phyloP scores from a whole-genome alignment of 805 yeast genomes.

The Priceomyces fermenticarens region DNA sequence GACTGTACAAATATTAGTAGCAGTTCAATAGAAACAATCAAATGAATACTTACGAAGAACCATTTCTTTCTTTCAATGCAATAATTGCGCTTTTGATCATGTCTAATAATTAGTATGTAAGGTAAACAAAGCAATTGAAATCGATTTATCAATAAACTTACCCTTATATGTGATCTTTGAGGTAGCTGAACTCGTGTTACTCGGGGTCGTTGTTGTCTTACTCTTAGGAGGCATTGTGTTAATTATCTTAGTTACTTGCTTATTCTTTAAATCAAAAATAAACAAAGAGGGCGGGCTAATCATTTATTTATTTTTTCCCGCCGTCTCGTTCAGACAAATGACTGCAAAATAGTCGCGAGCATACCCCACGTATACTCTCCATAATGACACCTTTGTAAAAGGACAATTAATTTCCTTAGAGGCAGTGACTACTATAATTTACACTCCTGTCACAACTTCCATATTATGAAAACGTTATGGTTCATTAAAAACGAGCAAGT shows the following conservation, averaged over 20 bases:
- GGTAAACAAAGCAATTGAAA: conserved; percentile 1
- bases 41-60: conserved; percentile 54
- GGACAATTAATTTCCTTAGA: no score
- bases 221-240: conserved; percentile 36
- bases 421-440: no score
- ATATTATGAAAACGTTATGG: no score
- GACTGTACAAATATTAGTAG: conserved; percentile 39
- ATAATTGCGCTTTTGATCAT: conserved; percentile 67
- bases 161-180: conserved; percentile 47
- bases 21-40: not conserved
- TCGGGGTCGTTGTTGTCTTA: conserved; percentile 16
- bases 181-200: conserved; percentile 18
- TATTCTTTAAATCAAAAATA: conserved; percentile 5
- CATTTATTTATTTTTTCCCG: conserved; percentile 3
- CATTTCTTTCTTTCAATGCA: conserved; percentile 75
- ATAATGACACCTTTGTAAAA: no score
- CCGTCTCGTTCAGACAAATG: not conserved
- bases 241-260: conserved; percentile 1
- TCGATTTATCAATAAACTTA: conserved; percentile 21
- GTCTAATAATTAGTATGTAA: conserved; percentile 30
- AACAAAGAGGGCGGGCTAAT: conserved; percentile 9
- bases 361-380: not conserved
- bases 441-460: no score
- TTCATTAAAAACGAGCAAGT: no score
- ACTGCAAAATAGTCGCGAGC: conserved; percentile 6